Evolutionary conservation across 2,329 filamentous ascomycete genomes (phyloP).

Genomic region (Colletotrichum eleusines): DNA sequence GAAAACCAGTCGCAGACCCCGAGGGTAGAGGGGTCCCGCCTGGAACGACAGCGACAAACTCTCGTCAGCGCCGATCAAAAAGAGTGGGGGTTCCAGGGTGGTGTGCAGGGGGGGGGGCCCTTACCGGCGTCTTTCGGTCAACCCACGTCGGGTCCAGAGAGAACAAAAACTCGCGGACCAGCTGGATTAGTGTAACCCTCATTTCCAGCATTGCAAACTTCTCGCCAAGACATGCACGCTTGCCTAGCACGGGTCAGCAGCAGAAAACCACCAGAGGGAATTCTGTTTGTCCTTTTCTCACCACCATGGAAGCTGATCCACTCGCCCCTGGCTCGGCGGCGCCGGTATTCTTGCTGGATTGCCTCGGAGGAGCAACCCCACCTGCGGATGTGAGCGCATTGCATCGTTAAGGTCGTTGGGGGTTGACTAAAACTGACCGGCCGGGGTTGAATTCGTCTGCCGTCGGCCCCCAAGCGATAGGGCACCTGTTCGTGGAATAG

Average conservation of each 20-base stretch:
- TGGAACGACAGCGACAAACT: conserved; percentile 5
- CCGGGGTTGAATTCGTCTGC: conserved; percentile 53
- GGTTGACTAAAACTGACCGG: conserved; percentile 42
- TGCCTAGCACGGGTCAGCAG: conserved; percentile 20
- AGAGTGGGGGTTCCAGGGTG: neutral
- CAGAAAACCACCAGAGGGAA: neutral
- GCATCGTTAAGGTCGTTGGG: neutral
- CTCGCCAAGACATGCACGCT: conserved; percentile 56
- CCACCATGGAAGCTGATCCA: conserved; percentile 59
- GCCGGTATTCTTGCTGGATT: conserved; percentile 52
- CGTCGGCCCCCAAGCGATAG: conserved; percentile 48
- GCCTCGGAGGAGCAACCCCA: conserved; percentile 53
- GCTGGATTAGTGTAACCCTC: conserved; percentile 50
- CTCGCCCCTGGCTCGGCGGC: conserved; percentile 51
- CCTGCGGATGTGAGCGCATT: conserved; percentile 3
- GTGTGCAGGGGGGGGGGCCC: conserved; percentile 11
- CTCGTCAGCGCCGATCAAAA: conserved; percentile 20
- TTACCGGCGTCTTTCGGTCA: conserved; percentile 51
- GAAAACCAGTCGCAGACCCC: conserved; percentile 32
- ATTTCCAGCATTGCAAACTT: conserved; percentile 55
- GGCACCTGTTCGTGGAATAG: conserved; percentile 54
- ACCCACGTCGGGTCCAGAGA: conserved; percentile 49
- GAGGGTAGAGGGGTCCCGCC: conserved; percentile 38
- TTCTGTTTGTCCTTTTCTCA: neutral
- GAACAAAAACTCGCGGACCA: conserved; percentile 49